phyloP scores from a whole-genome alignment of 345 rosid genomes.

The Conringia planisiliqua region DNA sequence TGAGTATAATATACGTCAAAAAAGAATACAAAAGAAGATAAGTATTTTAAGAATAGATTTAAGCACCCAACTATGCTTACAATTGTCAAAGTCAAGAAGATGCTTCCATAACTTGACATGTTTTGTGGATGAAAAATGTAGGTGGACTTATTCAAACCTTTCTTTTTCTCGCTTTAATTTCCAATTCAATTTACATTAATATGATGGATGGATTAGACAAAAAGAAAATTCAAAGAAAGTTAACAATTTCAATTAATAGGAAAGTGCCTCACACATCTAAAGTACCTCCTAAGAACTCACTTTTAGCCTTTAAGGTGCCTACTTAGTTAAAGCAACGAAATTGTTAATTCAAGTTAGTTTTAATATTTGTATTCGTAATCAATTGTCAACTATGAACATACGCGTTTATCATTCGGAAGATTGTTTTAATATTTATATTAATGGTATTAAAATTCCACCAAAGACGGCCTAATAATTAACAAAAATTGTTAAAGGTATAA shows the following conservation, averaged over 20 bases:
- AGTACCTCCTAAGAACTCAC: not conserved
- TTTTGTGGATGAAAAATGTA: not conserved
- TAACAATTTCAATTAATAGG: not conserved
- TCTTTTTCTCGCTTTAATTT: not conserved
- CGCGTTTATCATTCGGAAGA: not conserved
- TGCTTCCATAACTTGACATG: constrained; percentile 14
- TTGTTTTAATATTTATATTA: no score
- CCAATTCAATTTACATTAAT: not conserved
- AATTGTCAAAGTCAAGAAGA: constrained; percentile 12
- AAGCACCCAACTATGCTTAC: constrained; percentile 8
- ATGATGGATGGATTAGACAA: not conserved
- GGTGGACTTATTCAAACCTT: not conserved
- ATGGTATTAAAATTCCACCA: not conserved
- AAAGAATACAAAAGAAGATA: not conserved
- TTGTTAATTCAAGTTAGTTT: not conserved
- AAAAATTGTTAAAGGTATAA: not conserved
- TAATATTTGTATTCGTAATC: not conserved
- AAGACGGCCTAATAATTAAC: constrained; percentile 1
- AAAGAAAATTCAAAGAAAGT: not conserved
- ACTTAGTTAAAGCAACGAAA: not conserved
- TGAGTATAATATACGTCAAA: not conserved
- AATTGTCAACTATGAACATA: constrained; percentile 15
- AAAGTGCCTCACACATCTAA: constrained; percentile 2
- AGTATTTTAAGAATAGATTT: not conserved
- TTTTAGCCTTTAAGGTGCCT: not conserved